Evolutionary conservation across 1,284 basidiomycete species (phyloP).

Genomic region (Ganoderma lingzhi): DNA sequence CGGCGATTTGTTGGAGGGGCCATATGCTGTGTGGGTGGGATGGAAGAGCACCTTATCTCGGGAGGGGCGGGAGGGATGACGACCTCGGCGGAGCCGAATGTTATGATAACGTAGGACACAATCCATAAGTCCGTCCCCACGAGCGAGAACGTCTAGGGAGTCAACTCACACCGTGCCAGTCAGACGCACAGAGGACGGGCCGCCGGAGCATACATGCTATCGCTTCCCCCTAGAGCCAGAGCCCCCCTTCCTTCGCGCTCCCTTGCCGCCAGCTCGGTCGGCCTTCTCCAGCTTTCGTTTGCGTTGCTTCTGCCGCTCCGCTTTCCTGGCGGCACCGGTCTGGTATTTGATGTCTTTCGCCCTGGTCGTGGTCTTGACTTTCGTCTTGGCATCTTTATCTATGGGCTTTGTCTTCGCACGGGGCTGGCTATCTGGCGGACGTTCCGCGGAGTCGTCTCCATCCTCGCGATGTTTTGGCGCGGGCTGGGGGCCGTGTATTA

Average conservation of each 20-base stretch:
- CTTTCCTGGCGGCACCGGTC: conserved; percentile 65
- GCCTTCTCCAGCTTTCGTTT: conserved; percentile 73
- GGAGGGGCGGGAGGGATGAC: not conserved
- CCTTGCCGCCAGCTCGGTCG: conserved; percentile 68
- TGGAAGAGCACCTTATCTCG: conserved; percentile 32
- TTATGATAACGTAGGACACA: not conserved
- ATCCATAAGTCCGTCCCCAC: not conserved
- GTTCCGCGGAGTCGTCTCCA: not conserved
- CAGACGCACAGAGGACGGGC: not conserved
- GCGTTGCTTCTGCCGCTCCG: conserved; percentile 63
- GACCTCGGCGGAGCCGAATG: not conserved
- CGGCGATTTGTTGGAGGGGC: conserved; percentile 38
- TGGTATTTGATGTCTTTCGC: conserved; percentile 67
- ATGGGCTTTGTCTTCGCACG: conserved; percentile 8
- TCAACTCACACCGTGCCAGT: not conserved
- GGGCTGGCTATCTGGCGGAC: not conserved
- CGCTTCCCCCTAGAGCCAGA: conserved; percentile 23
- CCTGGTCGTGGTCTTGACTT: conserved; percentile 31
- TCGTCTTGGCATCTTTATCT: conserved; percentile 28
- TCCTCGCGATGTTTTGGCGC: conserved; percentile 4
- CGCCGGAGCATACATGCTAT: conserved; percentile 27
- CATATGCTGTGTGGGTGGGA: conserved; percentile 44
- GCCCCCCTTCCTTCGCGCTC: conserved; percentile 49
- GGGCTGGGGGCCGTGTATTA: conserved; percentile 56
- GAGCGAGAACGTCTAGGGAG: not conserved